phyloP scores from a whole-genome alignment of 495 filamentous ascomycete genomes.

The Neurospora africana region DNA sequence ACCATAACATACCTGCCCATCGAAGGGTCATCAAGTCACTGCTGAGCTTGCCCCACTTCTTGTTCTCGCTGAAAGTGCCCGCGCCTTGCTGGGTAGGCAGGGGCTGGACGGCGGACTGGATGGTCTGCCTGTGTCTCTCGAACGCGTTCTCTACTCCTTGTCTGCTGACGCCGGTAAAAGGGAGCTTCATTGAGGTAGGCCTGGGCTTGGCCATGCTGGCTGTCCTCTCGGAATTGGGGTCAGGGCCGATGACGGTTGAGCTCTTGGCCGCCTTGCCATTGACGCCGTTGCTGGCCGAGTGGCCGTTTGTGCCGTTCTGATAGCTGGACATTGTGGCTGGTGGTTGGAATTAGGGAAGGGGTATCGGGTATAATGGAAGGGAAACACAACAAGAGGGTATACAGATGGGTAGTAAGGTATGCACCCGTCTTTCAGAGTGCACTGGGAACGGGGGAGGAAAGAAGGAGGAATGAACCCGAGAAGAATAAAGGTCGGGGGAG shows the following conservation, averaged over 20 bases:
- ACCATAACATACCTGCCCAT: slow-evolving; percentile 20
- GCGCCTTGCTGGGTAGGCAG: slow-evolving; percentile 56
- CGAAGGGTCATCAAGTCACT: slow-evolving; percentile 51
- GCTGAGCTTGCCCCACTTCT: slow-evolving; percentile 42
- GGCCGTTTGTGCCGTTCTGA: slow-evolving; percentile 1
- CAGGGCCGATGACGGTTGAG: not conserved
- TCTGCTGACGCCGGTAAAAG: slow-evolving; percentile 20
- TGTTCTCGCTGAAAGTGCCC: slow-evolving; percentile 35
- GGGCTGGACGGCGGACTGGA: slow-evolving; percentile 54
- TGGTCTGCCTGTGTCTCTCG: slow-evolving; percentile 50
- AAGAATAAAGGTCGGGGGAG: not conserved
- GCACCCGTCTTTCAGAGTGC: not conserved
- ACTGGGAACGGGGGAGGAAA: not conserved
- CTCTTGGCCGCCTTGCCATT: slow-evolving; percentile 4
- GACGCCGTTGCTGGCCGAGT: not conserved
- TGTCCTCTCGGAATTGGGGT: slow-evolving; percentile 3
- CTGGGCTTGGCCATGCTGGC: slow-evolving; percentile 17
- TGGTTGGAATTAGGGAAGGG: not conserved
- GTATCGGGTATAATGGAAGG: not conserved
- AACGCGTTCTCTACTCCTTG: slow-evolving; percentile 42
- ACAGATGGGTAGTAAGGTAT: not conserved
- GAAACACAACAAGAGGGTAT: not conserved
- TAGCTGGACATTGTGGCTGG: slow-evolving; percentile 7
- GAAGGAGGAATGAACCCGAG: not conserved
- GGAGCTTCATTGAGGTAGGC: slow-evolving; percentile 8